Evolutionary conservation across 768 basidiomycete species (phyloP), one percentile per base, ranked within the genome.

Genomic region (Paxillus involutus): DNA sequence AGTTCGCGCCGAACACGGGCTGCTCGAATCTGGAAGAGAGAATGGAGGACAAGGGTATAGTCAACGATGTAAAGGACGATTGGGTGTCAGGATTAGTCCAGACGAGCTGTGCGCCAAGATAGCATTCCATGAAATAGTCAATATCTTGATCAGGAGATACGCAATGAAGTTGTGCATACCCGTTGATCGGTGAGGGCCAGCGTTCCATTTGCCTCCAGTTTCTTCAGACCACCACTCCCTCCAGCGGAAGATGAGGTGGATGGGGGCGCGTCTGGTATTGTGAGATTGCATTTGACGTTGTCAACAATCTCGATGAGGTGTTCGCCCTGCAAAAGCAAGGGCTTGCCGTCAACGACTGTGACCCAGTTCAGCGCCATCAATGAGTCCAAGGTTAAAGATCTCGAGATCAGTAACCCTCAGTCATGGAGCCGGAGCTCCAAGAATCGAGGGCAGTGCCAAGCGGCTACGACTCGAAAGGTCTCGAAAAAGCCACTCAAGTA

Each of bases 311-410:
- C 79, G 37, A 91, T 79, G 1, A 73, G 78, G 63, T 73, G 71
- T 67, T 93, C 90, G 42, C 82, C 69, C 0, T 80, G 83, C 17
- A 91, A 73, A 14, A 86, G 86, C 10, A 89, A 73, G 5, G 87
- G 86, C 10, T 77, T 71, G 48, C 53, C 46, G 40, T 84, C 76
- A 52, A 76, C 77, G 24, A 91, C 75, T 79, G 88, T 88, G 0
- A 80, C 78, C 85, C 86, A 90, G 73, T 92, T 90, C 41, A 92
- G 77, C 7, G 89, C 85, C 90, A 91, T 91, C 6, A 57, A 51
- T 36, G 11, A 32, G 51, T 57, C 6, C 6, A 42, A 45, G 30
- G 45, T 44, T 21, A 9, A 17, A 41, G 11, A 21, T 10, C 32
- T 6, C n/a, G 26, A 26, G 29, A 12, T 40, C 30, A 13, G 32